Evolutionary conservation across 1,139 yeast genomes (phyloP).

Genomic region (Yamadazyma songkhlaensis): DNA sequence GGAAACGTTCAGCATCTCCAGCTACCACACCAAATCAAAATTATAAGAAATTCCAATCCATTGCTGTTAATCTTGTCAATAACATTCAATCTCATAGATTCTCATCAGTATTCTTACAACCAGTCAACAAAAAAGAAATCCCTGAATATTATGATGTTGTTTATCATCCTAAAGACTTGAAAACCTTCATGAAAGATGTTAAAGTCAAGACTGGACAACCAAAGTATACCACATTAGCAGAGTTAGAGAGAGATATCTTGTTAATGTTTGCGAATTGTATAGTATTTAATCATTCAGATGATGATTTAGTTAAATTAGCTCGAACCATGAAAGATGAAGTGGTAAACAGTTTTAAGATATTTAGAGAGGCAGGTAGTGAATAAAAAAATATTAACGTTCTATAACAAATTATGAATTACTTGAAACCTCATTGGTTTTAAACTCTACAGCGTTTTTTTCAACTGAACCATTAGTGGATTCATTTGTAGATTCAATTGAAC

Average conservation of each 20-base stretch:
- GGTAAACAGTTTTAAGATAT: slow-evolving; percentile 47
- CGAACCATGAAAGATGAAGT: slow-evolving; percentile 66
- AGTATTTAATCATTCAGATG: slow-evolving; percentile 71
- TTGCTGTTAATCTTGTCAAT: slow-evolving; percentile 57
- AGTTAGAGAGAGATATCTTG: slow-evolving; percentile 66
- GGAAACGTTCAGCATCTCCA: slow-evolving; percentile 20
- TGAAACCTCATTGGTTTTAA: background rate
- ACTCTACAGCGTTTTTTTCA: background rate
- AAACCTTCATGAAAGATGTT: slow-evolving; percentile 55
- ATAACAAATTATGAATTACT: background rate
- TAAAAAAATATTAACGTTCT: background rate
- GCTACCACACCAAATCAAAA: slow-evolving; percentile 21
- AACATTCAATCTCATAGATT: slow-evolving; percentile 69
- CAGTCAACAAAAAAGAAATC: slow-evolving; percentile 66
- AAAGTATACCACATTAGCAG: slow-evolving; percentile 52
- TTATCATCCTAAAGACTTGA: slow-evolving; percentile 64
- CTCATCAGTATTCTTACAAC: slow-evolving; percentile 71
- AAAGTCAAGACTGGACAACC: slow-evolving; percentile 43
- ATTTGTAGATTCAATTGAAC: slow-evolving; percentile 5
- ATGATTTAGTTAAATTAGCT: slow-evolving; percentile 61
- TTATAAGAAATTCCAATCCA: slow-evolving; percentile 50
- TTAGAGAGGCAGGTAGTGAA: slow-evolving; percentile 29
- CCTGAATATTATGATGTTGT: slow-evolving; percentile 65
- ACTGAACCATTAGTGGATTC: background rate
- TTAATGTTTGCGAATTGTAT: slow-evolving; percentile 82